Conservation (phyloP, 2,329 filamentous ascomycete genomes). For the Colletotrichum viniferum region DNA sequence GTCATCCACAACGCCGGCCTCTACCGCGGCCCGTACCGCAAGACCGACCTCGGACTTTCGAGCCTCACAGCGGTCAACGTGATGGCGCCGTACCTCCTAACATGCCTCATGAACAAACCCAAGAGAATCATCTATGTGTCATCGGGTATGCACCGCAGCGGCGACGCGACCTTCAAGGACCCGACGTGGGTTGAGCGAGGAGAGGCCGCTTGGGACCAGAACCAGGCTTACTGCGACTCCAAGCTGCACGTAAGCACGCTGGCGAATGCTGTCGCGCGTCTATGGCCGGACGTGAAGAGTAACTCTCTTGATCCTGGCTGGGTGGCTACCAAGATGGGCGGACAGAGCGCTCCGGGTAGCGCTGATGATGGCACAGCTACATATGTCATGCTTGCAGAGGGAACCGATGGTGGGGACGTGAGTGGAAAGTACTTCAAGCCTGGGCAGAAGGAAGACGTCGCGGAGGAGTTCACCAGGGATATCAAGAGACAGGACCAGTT, state of each 20-base stretch:
- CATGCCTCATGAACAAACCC: slow-evolving; percentile 51
- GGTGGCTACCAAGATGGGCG: slow-evolving; percentile 61
- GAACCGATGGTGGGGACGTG: slow-evolving; percentile 32
- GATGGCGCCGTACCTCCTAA: slow-evolving; percentile 61
- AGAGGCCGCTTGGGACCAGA: slow-evolving; percentile 37
- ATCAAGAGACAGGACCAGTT: slow-evolving; percentile 47
- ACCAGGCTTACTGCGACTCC: slow-evolving; percentile 51
- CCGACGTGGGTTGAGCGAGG: slow-evolving; percentile 27
- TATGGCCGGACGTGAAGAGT: slow-evolving; percentile 44
- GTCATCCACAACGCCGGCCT: slow-evolving; percentile 64
- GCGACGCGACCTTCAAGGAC: slow-evolving; percentile 48
- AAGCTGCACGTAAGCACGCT: slow-evolving; percentile 63
- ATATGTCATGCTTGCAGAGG: slow-evolving; percentile 51
- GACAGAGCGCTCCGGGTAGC: slow-evolving; percentile 47
- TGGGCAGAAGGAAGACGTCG: slow-evolving; percentile 30
- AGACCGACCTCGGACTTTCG: slow-evolving; percentile 40
- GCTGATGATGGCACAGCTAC: slow-evolving; percentile 51
- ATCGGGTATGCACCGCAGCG: slow-evolving; percentile 53
- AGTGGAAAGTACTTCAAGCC: slow-evolving; percentile 43
- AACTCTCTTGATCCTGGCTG: slow-evolving; percentile 57
- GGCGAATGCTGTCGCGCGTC: slow-evolving; percentile 55
- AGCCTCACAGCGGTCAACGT: slow-evolving; percentile 60
- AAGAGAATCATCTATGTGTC: slow-evolving; percentile 56
- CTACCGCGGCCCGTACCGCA: slow-evolving; percentile 39
- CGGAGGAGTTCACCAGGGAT: slow-evolving; percentile 37